Conservation (phyloP, 306 rosid species). For the Inga leiocalycina region DNA sequence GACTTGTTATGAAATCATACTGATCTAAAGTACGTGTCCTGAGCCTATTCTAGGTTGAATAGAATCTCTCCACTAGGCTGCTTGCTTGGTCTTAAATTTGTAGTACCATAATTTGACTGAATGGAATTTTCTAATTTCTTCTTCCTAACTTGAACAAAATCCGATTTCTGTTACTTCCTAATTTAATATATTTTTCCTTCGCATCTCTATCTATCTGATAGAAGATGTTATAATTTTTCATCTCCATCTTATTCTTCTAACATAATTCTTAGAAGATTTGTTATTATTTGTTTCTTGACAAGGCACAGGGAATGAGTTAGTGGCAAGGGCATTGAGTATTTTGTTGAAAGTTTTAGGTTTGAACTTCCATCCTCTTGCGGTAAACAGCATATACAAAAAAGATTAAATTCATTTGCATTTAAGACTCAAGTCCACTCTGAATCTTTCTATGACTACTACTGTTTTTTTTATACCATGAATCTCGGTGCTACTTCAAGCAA, state of each 20-base stretch:
- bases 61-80: not conserved
- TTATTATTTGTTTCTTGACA: not conserved
- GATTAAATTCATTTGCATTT: not conserved
- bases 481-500: constrained; percentile 35
- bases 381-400: not conserved
- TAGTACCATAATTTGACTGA: not conserved
- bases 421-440: not conserved
- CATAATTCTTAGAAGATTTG: not conserved
- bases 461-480: not conserved
- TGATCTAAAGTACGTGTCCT: not conserved
- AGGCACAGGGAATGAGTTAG: not conserved
- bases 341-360: not conserved
- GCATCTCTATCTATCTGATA: constrained; percentile 21
- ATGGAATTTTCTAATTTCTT: constrained; percentile 8
- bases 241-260: not conserved
- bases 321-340: not conserved
- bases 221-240: constrained; percentile 7
- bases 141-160: constrained; percentile 13
- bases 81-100: constrained; percentile 7
- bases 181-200: not conserved
- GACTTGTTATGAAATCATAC: constrained; percentile 6
- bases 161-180: not conserved
- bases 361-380: not conserved
- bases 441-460: not conserved
- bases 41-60: not conserved